Conservation (phyloP, 192 early-diverging fungal species). For the Backusella westeae region DNA sequence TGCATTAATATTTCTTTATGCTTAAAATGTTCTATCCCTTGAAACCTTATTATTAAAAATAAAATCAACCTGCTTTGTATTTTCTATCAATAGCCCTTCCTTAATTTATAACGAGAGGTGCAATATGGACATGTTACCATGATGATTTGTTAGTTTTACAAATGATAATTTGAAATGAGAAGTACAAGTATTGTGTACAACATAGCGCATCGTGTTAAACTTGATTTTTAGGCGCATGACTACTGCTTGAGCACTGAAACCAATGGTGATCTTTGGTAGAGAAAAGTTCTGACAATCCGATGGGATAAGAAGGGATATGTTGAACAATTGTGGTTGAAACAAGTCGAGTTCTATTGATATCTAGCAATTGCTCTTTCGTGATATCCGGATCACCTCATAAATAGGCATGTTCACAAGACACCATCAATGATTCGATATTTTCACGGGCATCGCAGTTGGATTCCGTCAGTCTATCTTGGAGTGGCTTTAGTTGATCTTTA, state of each 20-base stretch:
- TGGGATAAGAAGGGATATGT: conserved; percentile 29
- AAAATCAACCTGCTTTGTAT: too few species aligned
- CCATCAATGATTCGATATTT: conserved; percentile 40
- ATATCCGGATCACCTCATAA: conserved; percentile 55
- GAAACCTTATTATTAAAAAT: too few species aligned
- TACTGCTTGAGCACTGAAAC: conserved; percentile 26
- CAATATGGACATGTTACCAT: too few species aligned
- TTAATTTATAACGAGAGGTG: too few species aligned
- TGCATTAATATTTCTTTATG: neutral
- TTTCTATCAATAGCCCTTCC: too few species aligned
- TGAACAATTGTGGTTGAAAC: conserved; percentile 30
- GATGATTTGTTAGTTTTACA: too few species aligned
- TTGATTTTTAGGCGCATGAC: neutral
- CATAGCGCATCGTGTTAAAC: too few species aligned
- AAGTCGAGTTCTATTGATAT: conserved; percentile 50
- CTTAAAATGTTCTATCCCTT: too few species aligned
- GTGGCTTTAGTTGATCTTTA: neutral
- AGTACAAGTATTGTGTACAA: too few species aligned
- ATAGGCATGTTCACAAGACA: conserved; percentile 45
- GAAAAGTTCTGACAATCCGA: conserved; percentile 35
- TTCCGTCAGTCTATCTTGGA: neutral
- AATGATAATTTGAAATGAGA: too few species aligned
- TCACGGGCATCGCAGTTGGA: conserved; percentile 23
- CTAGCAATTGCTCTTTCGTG: conserved; percentile 50
- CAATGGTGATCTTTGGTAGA: conserved; percentile 21